Evolutionary conservation across 1,139 yeast species (phyloP), one percentile per base, ranked within the genome.

Genomic region (Meyerozyma smithsonii): DNA sequence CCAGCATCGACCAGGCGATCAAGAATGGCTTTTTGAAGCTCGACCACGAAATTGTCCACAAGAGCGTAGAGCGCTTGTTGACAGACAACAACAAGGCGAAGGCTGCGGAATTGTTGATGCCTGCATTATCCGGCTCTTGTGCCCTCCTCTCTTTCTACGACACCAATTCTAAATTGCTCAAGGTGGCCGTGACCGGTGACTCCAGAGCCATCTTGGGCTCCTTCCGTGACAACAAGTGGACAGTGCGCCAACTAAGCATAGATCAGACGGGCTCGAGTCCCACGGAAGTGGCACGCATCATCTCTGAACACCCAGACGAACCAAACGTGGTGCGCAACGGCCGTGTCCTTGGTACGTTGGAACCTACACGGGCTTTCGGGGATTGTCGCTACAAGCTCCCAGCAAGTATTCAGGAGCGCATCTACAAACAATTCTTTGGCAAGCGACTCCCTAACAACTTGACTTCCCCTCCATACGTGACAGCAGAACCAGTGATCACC

Each of bases 101-200:
- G 51, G 96, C 83, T 21, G 83, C 90, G 1, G 89, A 84, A 54
- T 63, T 81, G 46, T 71, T 86, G 52, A 83, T 92, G 74, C 97
- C 98, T 3, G 98, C 97, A 2, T 74, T 94, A 37, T 84, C 96
- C 3, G 99, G 98, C 0, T 83, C 97, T 0, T 92, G 99, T 67
- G 97, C 95, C 0, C 69, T 92, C 45, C 69, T 92, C 45, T 81
- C 96, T 1, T 83, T 87, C 54, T 92, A 85, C 61, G 96, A 92
- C 58, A 80, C 96, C 2, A 74, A 76, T 42, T 72, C 88, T 28
- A 74, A 79, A 42, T 64, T 75, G 39, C 71, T 92, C 48, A 83
- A 88, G 50, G 96, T 92, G 23, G 98, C 98, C 0, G 95, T 90
- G 5, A 81, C 97, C 0, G 99, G 99, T 34, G 99, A 92, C 59